Evolutionary conservation across 1,139 yeast genomes (phyloP).

Genomic region (Debaryomyces sp.): DNA sequence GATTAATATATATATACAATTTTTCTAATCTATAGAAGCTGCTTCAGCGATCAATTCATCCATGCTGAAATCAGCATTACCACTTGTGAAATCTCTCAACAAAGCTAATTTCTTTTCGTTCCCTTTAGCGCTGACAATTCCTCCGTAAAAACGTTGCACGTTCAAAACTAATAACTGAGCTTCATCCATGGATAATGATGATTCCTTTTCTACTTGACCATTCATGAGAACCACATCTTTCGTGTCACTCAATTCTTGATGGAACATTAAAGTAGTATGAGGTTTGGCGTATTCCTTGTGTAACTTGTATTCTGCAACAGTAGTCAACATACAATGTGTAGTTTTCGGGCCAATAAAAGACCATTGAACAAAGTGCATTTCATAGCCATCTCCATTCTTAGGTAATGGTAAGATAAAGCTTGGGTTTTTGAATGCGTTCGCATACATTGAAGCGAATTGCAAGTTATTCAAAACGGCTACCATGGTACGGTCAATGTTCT

Average conservation of each 20-base stretch:
- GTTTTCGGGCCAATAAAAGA: slow-evolving; percentile 83
- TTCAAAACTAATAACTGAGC: slow-evolving; percentile 80
- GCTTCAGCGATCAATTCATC: slow-evolving; percentile 72
- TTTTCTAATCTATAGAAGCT: slow-evolving; percentile 29
- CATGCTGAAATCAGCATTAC: slow-evolving; percentile 63
- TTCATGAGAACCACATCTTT: slow-evolving; percentile 82
- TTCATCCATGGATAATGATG: slow-evolving; percentile 64
- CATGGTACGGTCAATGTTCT: slow-evolving; percentile 57
- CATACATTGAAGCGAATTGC: slow-evolving; percentile 62
- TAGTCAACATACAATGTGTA: slow-evolving; percentile 86
- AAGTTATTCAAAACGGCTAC: slow-evolving; percentile 63
- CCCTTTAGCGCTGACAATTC: slow-evolving; percentile 48
- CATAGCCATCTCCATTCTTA: slow-evolving; percentile 59
- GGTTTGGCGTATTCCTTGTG: slow-evolving; percentile 94
- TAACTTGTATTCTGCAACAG: slow-evolving; percentile 88
- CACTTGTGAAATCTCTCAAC: slow-evolving; percentile 68
- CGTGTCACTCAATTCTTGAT: slow-evolving; percentile 67
- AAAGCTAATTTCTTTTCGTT: slow-evolving; percentile 56
- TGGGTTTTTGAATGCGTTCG: slow-evolving; percentile 74
- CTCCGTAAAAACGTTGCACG: slow-evolving; percentile 87
- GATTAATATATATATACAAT: slow-evolving; percentile 5
- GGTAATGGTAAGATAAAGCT: slow-evolving; percentile 75
- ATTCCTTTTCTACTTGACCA: slow-evolving; percentile 77
- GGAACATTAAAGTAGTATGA: slow-evolving; percentile 89
- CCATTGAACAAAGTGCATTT: slow-evolving; percentile 95